Evolutionary conservation across 306 rosid species (phyloP), one percentile per base, ranked within the genome.

Genomic region (Rosa chinensis): DNA sequence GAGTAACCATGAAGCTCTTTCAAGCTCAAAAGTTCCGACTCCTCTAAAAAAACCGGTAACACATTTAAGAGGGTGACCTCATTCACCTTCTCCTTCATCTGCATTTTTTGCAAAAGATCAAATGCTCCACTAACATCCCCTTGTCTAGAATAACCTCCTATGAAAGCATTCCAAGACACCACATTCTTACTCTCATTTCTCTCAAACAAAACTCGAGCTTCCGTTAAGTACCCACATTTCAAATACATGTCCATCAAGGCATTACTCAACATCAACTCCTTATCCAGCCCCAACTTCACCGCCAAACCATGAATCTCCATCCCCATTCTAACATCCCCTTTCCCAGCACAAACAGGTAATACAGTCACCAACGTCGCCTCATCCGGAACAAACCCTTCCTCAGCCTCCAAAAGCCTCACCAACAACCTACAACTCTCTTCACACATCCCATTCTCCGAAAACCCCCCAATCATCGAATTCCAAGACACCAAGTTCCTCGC

Each of bases 81-180:
- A 79, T 93, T 64, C 76, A 88, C 89, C 82, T 42, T 86, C 82
- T 23, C 78, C 81, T 85, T 89, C 81, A 58, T 78, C 82, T 77
- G 87, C 96, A 92, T 93, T 81, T 81, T 87, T 18, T 85, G 80
- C 63, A 93, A 82, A 74, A 90, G 88, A 78, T 68, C 84, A 77
- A 92, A 92, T 1, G 88, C 80, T 76, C 85, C 72, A 18, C 47
- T 6, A 32, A 59, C 87, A 84, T 86, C 82, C 21, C 94, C 91
- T 80, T 79, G 87, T 80, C 88, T 92, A 52, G 97, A 82, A 84
- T 76, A 84, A 67, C 91, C 92, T 20, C 91, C 84, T 3, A 92
- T 87, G 83, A 94, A 80, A 77, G 97, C 81, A 86, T 92, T 94
- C 98, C 98, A 92, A 7, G 97, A 87, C 70, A 94, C 92, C 80